Percentiles rank a stretch among this genome's conserved stretches.
These are phyloP conservation scores for Quercus berberidifolia DNA, from an alignment of 306 rosid species.

Conservation along the genomic window DNA sequence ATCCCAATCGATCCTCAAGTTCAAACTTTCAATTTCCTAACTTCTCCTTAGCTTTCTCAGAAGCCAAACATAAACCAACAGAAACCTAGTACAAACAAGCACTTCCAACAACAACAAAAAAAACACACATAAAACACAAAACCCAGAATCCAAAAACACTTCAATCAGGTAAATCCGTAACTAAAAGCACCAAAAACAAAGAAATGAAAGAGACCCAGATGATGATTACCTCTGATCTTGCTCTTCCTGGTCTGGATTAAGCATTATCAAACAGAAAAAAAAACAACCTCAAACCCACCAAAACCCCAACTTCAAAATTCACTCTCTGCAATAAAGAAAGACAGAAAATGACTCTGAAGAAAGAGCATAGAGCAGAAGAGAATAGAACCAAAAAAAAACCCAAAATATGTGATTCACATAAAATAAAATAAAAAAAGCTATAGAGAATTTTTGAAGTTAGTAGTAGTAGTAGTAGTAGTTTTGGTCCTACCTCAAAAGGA, in stretches of 20 bases:
- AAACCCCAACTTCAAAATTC: slow-evolving; percentile 18
- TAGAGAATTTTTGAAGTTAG: background rate
- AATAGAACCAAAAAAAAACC: slow-evolving; percentile 26
- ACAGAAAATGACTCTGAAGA: background rate
- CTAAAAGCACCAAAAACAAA: background rate
- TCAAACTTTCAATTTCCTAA: background rate
- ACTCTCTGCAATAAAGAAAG: slow-evolving; percentile 16
- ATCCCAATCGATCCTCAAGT: background rate
- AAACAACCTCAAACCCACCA: slow-evolving; percentile 7
- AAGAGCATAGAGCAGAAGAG: background rate
- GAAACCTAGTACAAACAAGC: background rate
- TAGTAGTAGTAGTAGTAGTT: background rate
- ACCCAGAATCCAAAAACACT: background rate
- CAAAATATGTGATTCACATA: slow-evolving; percentile 1
- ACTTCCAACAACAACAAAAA: background rate
- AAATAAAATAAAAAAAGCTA: background rate
- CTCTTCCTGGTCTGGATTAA: slow-evolving; percentile 47
- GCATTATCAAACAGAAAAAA: slow-evolving; percentile 27
- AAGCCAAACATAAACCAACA: background rate
- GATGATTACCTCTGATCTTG: slow-evolving; percentile 60
- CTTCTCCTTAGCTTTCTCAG: slow-evolving; percentile 1
- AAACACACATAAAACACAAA: background rate
- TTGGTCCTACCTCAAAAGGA: slow-evolving; percentile 13
- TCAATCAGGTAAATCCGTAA: background rate
- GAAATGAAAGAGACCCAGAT: slow-evolving; percentile 29